phyloP scores from a whole-genome alignment of 345 rosid genomes.

The Dimocarpus longan region DNA sequence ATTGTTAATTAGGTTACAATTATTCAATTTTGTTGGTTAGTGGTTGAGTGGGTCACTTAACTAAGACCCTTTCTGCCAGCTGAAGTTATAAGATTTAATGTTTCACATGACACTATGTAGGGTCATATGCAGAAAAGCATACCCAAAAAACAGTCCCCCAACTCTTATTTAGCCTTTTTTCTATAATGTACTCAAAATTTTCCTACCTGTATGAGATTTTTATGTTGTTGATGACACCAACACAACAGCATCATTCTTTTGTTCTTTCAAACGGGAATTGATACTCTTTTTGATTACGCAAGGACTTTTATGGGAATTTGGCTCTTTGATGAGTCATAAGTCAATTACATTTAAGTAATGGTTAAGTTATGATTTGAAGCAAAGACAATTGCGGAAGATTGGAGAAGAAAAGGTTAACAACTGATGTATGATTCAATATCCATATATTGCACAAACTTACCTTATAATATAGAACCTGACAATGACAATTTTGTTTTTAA shows the following conservation, averaged over 20 bases:
- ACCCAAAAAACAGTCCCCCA: no score
- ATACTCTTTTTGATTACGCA: constrained; percentile 17
- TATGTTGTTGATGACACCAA: constrained; percentile 22
- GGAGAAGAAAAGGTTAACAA: background rate
- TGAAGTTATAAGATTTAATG: no score
- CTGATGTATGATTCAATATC: background rate
- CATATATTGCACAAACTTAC: background rate
- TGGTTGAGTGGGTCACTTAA: no score
- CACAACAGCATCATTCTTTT: constrained; percentile 24
- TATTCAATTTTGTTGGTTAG: no score
- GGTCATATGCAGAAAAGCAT: background rate
- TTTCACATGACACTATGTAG: background rate
- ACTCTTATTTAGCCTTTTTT: background rate
- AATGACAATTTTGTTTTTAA: background rate
- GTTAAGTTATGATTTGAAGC: background rate
- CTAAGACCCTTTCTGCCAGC: no score
- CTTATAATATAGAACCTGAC: background rate
- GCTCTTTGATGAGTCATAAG: constrained; percentile 15
- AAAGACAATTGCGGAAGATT: background rate
- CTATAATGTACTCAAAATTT: background rate
- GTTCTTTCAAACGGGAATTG: constrained; percentile 18
- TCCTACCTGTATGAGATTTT: constrained; percentile 10
- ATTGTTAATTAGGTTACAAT: no score
- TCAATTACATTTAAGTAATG: background rate
- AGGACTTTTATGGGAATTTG: constrained; percentile 7